These are phyloP conservation scores for Boehmeria nivea DNA, from an alignment of 306 rosid species.

Conservation along the genomic window DNA sequence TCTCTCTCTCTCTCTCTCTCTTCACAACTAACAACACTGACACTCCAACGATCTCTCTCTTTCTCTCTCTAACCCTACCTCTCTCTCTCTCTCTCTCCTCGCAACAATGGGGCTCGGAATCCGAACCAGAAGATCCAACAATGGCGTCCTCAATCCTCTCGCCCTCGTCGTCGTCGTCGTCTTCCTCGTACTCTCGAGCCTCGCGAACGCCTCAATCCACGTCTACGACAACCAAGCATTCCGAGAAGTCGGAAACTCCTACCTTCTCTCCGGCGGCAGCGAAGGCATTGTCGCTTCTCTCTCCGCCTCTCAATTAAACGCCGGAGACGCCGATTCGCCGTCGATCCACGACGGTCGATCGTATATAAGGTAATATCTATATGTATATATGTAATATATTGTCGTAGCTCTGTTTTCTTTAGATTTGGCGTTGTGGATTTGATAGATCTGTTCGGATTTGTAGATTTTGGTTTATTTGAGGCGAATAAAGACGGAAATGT, in stretches of 20 bases:
- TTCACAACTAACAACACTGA: neutral
- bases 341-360: constrained; percentile 45
- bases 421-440: neutral
- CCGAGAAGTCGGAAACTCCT: constrained; percentile 73
- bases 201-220: constrained; percentile 65
- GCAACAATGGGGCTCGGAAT: neutral
- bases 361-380: constrained; percentile 49
- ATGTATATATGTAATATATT: too few species aligned
- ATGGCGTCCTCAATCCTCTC: neutral
- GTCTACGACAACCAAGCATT: constrained; percentile 54
- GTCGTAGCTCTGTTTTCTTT: neutral
- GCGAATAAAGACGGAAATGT: too few species aligned
- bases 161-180: neutral
- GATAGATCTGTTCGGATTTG: neutral
- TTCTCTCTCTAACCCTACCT: neutral
- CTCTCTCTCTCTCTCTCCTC: neutral
- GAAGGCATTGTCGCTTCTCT: constrained; percentile 67
- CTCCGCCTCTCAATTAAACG: constrained; percentile 22
- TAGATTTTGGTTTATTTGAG: neutral
- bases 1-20: constrained; percentile 8
- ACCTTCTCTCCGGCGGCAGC: constrained; percentile 94
- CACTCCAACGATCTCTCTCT: neutral
- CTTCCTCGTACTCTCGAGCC: constrained; percentile 19
- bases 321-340: constrained; percentile 7
- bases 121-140: neutral